phyloP scores from a whole-genome alignment of 306 rosid genomes.

The Parietaria judaica region DNA sequence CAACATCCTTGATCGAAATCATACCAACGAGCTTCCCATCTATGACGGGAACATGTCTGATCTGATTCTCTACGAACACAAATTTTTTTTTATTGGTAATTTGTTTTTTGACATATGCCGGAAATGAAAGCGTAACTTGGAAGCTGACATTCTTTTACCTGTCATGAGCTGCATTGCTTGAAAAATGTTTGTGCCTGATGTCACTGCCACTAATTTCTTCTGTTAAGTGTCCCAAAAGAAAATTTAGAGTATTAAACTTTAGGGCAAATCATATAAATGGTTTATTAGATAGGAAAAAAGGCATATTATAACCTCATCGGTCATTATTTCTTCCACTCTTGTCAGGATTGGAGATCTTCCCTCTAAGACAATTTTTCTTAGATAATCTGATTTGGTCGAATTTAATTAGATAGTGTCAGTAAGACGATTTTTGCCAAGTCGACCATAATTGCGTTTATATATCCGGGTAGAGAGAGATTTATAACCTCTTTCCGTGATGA shows the following conservation, averaged over 20 bases:
- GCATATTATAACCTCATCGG: slow-evolving; percentile 48
- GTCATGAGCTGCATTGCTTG: slow-evolving; percentile 90
- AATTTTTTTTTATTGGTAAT: neutral
- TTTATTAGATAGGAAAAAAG: slow-evolving; percentile 5
- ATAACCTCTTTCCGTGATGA: slow-evolving; percentile 87
- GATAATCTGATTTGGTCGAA: slow-evolving; percentile 36
- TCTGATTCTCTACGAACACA: slow-evolving; percentile 43
- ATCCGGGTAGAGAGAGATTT: neutral
- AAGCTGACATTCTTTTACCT: slow-evolving; percentile 29
- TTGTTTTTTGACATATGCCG: too few relatives aligned
- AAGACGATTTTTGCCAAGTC: too few relatives aligned
- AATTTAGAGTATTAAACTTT: neutral
- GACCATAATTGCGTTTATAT: too few relatives aligned
- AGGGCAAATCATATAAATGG: neutral
- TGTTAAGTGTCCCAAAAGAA: slow-evolving; percentile 21
- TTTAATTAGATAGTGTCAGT: too few relatives aligned
- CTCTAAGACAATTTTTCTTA: slow-evolving; percentile 60
- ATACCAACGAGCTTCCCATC: slow-evolving; percentile 82
- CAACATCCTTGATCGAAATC: slow-evolving; percentile 87
- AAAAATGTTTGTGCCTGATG: slow-evolving; percentile 69
- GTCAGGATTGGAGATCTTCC: slow-evolving; percentile 71
- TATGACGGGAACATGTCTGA: slow-evolving; percentile 77
- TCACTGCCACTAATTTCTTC: slow-evolving; percentile 59
- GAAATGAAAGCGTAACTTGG: too few relatives aligned
- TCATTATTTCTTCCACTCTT: slow-evolving; percentile 74